phyloP scores from a whole-genome alignment of 768 basidiomycete genomes.

The Hygrophoropsis aurantiaca region DNA sequence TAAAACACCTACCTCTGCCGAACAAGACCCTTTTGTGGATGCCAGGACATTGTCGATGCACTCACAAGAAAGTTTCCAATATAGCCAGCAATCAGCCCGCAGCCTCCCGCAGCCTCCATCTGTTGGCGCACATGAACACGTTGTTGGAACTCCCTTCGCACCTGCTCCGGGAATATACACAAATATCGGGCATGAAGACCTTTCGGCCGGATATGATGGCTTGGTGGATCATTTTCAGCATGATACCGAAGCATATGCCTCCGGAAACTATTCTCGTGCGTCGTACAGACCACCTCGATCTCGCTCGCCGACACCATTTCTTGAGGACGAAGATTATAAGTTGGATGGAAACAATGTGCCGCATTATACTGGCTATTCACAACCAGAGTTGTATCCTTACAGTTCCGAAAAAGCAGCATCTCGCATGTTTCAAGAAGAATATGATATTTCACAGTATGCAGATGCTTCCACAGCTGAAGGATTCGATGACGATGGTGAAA shows the following conservation, averaged over 20 bases:
- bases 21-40: conserved; percentile 29
- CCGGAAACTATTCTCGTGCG: conserved; percentile 53
- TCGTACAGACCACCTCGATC: conserved; percentile 57
- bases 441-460: conserved; percentile 33
- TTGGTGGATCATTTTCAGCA: conserved; percentile 59
- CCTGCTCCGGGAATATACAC: conserved; percentile 12
- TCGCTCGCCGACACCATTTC: conserved; percentile 74
- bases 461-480: conserved; percentile 19
- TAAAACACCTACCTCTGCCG: conserved; percentile 16
- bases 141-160: conserved; percentile 24
- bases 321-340: conserved; percentile 71
- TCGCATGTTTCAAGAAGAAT: conserved; percentile 14
- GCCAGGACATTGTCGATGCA: conserved; percentile 14
- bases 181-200: conserved; percentile 14
- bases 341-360: conserved; percentile 55
- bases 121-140: conserved; percentile 9
- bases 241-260: conserved; percentile 69
- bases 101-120: conserved; percentile 23
- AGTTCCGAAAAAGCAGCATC: conserved; percentile 23
- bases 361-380: conserved; percentile 49
- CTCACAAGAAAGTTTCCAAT: conserved; percentile 26
- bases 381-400: conserved; percentile 12
- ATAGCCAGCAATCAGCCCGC: conserved; percentile 38
- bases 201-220: conserved; percentile 33
- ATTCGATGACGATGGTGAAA: conserved; percentile 20